These are phyloP conservation scores for Neurospora pannonica DNA, from an alignment of 495 filamentous ascomycete genomes.

Conservation along the genomic window DNA sequence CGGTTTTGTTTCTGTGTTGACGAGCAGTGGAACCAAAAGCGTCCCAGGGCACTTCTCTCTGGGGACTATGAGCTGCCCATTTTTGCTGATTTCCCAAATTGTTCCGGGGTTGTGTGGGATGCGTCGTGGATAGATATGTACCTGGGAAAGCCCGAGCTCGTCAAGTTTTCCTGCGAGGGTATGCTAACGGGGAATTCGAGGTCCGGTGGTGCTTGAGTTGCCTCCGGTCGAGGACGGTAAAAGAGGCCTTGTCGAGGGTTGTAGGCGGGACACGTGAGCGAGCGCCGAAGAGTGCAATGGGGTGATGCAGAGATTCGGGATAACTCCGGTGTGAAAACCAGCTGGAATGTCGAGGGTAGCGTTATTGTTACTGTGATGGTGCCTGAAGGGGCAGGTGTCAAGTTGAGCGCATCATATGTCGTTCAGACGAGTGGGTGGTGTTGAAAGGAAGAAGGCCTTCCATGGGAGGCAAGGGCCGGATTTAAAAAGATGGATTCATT, in stretches of 20 bases:
- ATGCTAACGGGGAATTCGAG: not conserved
- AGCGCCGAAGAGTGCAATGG: not conserved
- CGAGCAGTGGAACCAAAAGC: slow-evolving; percentile 1
- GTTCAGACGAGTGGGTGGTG: not conserved
- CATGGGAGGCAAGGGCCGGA: not conserved
- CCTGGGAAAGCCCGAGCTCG: not conserved
- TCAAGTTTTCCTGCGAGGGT: not conserved
- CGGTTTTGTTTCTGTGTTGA: not conserved
- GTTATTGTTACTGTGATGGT: not conserved
- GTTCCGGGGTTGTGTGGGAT: not conserved
- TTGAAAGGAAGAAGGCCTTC: not conserved
- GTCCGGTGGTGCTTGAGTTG: not conserved
- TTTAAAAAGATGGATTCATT: not conserved
- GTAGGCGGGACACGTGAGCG: not conserved
- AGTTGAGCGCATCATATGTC: not conserved
- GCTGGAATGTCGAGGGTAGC: not conserved
- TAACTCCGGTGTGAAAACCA: not conserved
- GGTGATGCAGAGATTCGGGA: not conserved
- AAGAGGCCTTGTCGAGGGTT: not conserved
- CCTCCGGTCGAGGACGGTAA: not conserved
- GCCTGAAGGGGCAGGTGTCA: not conserved
- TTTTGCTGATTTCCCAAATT: slow-evolving; percentile 1
- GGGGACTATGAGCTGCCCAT: slow-evolving; percentile 9
- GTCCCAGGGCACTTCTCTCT: slow-evolving; percentile 7
- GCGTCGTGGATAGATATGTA: not conserved